Evolutionary conservation across 164 flowering plant genomes (phyloP), one percentile per base, ranked within the genome.

Genomic region (Umbellularia californica): DNA sequence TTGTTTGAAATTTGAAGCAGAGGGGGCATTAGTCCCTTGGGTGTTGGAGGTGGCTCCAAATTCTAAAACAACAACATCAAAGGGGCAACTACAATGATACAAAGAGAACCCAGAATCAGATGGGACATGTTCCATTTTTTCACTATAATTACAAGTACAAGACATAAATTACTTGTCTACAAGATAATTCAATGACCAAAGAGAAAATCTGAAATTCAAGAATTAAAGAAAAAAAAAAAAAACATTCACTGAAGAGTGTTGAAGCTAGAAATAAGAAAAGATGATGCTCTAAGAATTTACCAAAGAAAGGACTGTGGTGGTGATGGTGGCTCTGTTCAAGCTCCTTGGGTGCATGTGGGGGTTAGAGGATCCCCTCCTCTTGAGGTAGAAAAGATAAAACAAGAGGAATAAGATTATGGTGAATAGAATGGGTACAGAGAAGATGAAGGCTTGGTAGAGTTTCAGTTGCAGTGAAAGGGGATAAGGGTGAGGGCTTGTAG

Each of bases 351-450:
- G 83, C n/a, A 72, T 50, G 3, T 81, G 73, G 20, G 82, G 78
- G 63, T 89, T 17, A 14, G 88, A 74, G 74, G 89, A 82, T 72
- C 95, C 89, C 60, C 89, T 74, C 71, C 75, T 91, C 60, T 92
- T 90, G 63, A 90, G 88, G 72, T 87, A 88, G 81, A 86, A 84
- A 78, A 84, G 79, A 78, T 88, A 87, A 78, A 90, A 88, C 70
- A 88, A 67, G 75, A 86, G 83, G 65, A 88, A 79, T 22, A 90
- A 82, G 6, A 86, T 72, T 71, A 87, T 80, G 52, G 90, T 84
- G 82, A 88, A 86, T 78, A 84, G 76, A 52, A 90, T 80, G 14
- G 92, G 92, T 3, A 87, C 80, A 12, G 90, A 87, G 80, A 90
- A 88, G 60, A 90, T 84, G 76, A 90, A 86, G 63, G 87, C 81